Percentiles rank a stretch among this genome's conserved stretches.
Evolutionary conservation across 2,329 filamentous ascomycete genomes (phyloP).

Genomic region (Stagonosporopsis rhizophila): DNA sequence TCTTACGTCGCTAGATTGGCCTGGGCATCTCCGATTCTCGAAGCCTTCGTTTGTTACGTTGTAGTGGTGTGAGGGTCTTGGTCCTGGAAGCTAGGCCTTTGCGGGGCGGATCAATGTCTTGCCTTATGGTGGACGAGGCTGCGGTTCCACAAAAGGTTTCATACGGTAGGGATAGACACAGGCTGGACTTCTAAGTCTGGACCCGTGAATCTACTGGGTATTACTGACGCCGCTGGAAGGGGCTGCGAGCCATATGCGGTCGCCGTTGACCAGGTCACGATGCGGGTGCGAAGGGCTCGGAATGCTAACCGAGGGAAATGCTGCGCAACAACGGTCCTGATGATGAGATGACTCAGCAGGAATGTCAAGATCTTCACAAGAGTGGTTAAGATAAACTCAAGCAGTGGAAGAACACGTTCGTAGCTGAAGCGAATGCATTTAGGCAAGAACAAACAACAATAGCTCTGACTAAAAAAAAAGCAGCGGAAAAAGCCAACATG

Average conservation of each 20-base stretch:
- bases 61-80: not conserved
- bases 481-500: conserved; percentile 14
- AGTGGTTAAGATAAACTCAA: not conserved
- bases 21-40: not conserved
- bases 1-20: not conserved
- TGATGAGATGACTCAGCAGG: not conserved
- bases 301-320: conserved; percentile 7
- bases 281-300: conserved; percentile 8
- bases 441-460: not conserved
- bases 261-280: conserved; percentile 13
- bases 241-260: not conserved
- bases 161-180: not conserved
- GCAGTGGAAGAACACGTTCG: not conserved
- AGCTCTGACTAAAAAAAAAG: not conserved
- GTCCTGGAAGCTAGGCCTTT: not conserved
- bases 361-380: conserved; percentile 1
- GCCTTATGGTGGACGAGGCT: conserved; percentile 14
- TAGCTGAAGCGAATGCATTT: conserved; percentile 6
- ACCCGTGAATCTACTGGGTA: not conserved
- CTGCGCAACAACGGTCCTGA: conserved; percentile 10
- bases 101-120: conserved; percentile 14
- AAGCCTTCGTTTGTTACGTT: not conserved
- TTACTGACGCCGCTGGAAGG: not conserved
- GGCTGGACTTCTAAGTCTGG: not conserved
- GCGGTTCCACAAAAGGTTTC: conserved; percentile 8